Conservation (phyloP, 2,329 filamentous ascomycete species). For the Trichoderma semiorbis region DNA sequence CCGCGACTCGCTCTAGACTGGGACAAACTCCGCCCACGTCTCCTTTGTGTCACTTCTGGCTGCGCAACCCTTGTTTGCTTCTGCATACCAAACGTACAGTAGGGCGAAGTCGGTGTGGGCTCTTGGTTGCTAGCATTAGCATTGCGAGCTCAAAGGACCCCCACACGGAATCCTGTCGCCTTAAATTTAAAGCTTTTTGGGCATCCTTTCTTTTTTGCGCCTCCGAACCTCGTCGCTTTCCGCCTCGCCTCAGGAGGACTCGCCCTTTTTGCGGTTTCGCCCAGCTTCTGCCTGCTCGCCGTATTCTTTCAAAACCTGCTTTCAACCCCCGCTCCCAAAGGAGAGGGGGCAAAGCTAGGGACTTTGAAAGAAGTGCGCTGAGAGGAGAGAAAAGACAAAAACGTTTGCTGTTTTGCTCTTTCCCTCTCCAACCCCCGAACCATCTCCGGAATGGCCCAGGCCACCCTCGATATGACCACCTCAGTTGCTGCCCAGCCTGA, state of each 20-base stretch:
- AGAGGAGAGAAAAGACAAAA: not conserved
- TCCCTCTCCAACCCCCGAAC: not conserved
- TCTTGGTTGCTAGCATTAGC: not conserved
- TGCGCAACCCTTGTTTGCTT: slow-evolving; percentile 5
- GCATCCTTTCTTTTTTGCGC: not conserved
- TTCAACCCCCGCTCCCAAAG: slow-evolving; percentile 18
- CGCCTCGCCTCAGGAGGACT: not conserved
- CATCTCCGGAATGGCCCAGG: slow-evolving; percentile 21
- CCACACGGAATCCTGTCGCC: not conserved
- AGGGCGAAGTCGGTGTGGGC: slow-evolving; percentile 14
- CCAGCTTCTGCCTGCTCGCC: not conserved
- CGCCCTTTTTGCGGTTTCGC: not conserved
- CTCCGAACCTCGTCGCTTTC: not conserved
- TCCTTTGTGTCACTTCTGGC: not conserved
- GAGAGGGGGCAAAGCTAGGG: slow-evolving; percentile 17
- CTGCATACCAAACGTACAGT: not conserved
- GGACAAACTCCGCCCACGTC: slow-evolving; percentile 1
- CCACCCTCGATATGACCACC: slow-evolving; percentile 16
- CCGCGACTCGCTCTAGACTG: slow-evolving; percentile 14
- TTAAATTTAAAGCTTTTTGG: slow-evolving; percentile 6
- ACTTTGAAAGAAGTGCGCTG: slow-evolving; percentile 17
- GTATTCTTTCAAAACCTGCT: slow-evolving; percentile 18
- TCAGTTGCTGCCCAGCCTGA: slow-evolving; percentile 22
- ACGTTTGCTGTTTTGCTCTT: not conserved
- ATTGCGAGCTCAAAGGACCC: not conserved